phyloP scores from a whole-genome alignment of 805 yeast genomes.

The Kuraishia borneana region DNA sequence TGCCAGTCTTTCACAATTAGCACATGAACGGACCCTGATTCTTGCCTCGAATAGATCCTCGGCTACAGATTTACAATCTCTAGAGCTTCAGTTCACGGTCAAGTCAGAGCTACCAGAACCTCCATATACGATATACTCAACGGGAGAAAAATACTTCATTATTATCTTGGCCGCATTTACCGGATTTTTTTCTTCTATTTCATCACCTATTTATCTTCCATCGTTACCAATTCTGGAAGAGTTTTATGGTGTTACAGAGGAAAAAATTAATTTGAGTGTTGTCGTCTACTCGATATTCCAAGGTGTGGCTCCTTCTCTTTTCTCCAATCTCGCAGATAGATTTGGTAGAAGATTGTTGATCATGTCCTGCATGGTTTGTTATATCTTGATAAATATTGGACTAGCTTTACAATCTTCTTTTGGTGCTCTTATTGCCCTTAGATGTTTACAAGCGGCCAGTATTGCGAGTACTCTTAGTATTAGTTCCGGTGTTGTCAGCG shows the following conservation, averaged over 20 bases:
- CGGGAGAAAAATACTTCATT: background rate
- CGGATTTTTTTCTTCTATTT: background rate
- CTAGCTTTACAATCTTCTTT: constrained; percentile 42
- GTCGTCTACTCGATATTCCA: constrained; percentile 69
- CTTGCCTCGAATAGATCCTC: background rate
- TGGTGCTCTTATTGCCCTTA: constrained; percentile 41
- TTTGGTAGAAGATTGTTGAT: constrained; percentile 57
- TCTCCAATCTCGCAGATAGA: constrained; percentile 58
- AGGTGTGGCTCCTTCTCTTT: constrained; percentile 62
- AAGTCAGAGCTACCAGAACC: background rate
- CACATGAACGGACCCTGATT: background rate
- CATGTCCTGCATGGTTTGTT: constrained; percentile 29
- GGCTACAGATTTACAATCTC: background rate
- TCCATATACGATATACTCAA: background rate
- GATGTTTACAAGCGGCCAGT: constrained; percentile 65
- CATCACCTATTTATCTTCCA: background rate
- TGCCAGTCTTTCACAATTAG: background rate
- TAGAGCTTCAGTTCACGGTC: background rate
- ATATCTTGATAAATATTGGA: constrained; percentile 47
- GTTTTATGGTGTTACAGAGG: constrained; percentile 21
- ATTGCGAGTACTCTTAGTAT: constrained; percentile 63
- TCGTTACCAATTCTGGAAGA: background rate
- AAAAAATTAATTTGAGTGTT: constrained; percentile 56
- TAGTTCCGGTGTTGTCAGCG: constrained; percentile 56
- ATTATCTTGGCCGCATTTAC: background rate